phyloP scores from a whole-genome alignment of 257 asterid genomes.

The Solanum peruvianum region DNA sequence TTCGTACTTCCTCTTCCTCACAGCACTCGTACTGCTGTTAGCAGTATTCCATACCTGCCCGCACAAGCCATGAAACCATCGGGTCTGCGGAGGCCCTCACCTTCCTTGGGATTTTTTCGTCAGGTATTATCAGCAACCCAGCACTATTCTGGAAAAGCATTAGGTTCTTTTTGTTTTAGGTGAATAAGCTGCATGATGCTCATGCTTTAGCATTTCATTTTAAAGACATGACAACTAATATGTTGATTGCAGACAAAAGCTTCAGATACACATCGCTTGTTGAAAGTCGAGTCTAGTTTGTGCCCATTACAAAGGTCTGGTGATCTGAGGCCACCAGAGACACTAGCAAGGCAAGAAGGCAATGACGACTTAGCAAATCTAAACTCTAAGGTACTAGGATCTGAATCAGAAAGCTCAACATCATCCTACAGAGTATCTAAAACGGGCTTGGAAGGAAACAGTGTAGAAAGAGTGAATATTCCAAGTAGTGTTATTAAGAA shows the following conservation, averaged over 20 bases:
- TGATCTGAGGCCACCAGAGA: constrained; percentile 17
- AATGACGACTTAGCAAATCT: constrained; percentile 7
- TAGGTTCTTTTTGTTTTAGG: constrained; percentile 2
- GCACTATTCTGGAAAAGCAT: not conserved
- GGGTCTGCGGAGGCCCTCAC: constrained; percentile 91
- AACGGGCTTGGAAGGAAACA: constrained; percentile 12
- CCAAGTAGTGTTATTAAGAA: constrained; percentile 16
- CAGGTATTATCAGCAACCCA: constrained; percentile 40
- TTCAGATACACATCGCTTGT: constrained; percentile 19
- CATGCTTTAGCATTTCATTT: not conserved
- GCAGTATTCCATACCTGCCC: constrained; percentile 20
- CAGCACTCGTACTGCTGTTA: constrained; percentile 22
- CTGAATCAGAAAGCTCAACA: constrained; percentile 14
- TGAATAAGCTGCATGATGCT: not conserved
- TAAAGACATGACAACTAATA: not conserved
- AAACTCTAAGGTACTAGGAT: constrained; percentile 16
- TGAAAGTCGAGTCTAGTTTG: constrained; percentile 22
- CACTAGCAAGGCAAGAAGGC: constrained; percentile 13
- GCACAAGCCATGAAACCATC: constrained; percentile 49
- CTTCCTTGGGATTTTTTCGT: constrained; percentile 77
- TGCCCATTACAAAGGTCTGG: constrained; percentile 27
- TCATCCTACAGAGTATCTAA: constrained; percentile 22
- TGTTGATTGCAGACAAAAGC: constrained; percentile 57
- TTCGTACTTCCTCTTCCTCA: constrained; percentile 15
- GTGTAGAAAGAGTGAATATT: constrained; percentile 9